Base-by-base conservation (phyloP, 345 rosid species). In the Cochlearia excelsa region DNA sequence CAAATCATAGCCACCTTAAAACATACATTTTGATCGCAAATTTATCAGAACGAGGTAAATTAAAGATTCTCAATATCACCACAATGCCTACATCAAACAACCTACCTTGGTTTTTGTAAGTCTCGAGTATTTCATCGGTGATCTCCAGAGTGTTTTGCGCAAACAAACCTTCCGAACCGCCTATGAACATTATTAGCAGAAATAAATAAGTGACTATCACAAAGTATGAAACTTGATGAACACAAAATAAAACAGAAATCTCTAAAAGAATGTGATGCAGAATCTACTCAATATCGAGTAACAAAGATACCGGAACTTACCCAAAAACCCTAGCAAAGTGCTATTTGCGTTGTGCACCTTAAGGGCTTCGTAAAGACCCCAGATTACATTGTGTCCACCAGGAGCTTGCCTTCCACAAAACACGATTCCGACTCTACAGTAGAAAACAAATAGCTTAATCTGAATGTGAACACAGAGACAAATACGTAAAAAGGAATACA, bases 401-500 rank as follows among this genome's bases (percentile, higher is more conserved):
- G 99, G 99, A 44, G 99, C 87, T 59, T 93, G 99, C 75, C 99
- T 85, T 57, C 99, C 99, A 71, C 87, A 82, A 62, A 93, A 90
- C 56, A 90, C 92, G 46, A 93, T 57, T 61, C 97, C 99, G 4
- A 93, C 97, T 86, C 97, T 93, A 77, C 50, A 44, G 41, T 52
- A 60, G 23, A 16, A 54, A 26, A 10, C 16, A 68, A 35, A 30
- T 33, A 33, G 26, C 48, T 52, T 3, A 49, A 49, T 16, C 23
- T 16, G 26, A 54, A 46, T 16, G 1, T 2, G 31, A 59, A 48
- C 8, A 47, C 4, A 40, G 4, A 33, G 64, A 55, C 31, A 33
- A 16, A 16, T 16, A 47, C 5, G 4, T 3, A 54, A 51, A 51
- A 16, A 16, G 23, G 23, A 16, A 16, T 16, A 16, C 23, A 16